These are phyloP conservation scores for Apodospora peruviana DNA, from an alignment of 495 filamentous ascomycete genomes.

Conservation along the genomic window DNA sequence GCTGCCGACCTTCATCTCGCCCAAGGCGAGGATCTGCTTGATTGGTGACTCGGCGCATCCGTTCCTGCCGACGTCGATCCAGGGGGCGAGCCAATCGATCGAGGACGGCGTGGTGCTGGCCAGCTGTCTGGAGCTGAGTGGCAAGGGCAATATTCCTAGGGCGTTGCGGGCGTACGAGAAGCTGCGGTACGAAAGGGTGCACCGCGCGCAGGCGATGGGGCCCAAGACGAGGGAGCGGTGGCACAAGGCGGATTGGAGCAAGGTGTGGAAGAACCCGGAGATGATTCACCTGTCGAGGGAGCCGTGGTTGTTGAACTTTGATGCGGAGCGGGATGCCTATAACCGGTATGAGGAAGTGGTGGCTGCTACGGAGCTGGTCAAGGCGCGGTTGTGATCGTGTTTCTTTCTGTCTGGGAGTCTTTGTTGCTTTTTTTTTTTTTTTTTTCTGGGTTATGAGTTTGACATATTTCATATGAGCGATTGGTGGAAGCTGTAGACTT, in stretches of 20 bases:
- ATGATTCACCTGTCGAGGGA: constrained; percentile 49
- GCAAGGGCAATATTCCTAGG: constrained; percentile 33
- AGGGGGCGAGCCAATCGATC: constrained; percentile 65
- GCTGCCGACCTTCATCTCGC: constrained; percentile 58
- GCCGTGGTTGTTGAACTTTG: constrained; percentile 56
- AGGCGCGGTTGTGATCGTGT: constrained; percentile 13
- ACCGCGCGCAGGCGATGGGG: constrained; percentile 53
- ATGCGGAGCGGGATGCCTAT: constrained; percentile 56
- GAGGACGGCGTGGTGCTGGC: constrained; percentile 68
- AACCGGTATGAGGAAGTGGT: constrained; percentile 11
- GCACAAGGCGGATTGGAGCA: constrained; percentile 56
- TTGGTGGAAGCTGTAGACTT: no score
- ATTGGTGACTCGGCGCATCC: constrained; percentile 71
- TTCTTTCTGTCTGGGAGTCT: no score
- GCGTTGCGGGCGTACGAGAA: constrained; percentile 44
- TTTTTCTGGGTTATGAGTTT: no score
- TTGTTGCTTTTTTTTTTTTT: no score
- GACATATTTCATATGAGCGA: no score
- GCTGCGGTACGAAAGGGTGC: constrained; percentile 48
- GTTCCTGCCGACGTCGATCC: constrained; percentile 66
- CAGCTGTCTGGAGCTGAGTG: constrained; percentile 48
- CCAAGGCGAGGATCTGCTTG: constrained; percentile 51
- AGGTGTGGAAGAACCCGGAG: constrained; percentile 54
- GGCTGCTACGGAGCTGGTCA: neutral
- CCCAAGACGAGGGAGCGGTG: constrained; percentile 54